These are phyloP conservation scores for Gleditsia sinensis DNA, from an alignment of 306 rosid genomes.

Conservation along the genomic window DNA sequence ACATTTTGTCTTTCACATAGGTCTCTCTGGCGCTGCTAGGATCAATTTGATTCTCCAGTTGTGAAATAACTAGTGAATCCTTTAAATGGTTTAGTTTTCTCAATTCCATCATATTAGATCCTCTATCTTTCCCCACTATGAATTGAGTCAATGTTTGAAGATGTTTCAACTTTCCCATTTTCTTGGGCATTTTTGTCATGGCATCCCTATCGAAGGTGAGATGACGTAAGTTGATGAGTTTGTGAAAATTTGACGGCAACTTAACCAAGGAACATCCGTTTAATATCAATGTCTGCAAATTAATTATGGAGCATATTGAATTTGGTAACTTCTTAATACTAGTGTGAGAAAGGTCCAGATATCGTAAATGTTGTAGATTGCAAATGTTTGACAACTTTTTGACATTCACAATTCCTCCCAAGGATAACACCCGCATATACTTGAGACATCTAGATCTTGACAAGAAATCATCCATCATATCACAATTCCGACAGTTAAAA, in stretches of 20 bases:
- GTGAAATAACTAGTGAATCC: neutral
- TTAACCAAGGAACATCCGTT: neutral
- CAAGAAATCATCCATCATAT: neutral
- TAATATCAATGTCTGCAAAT: slow-evolving; percentile 23
- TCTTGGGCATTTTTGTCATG: neutral
- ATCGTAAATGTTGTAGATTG: slow-evolving; percentile 28
- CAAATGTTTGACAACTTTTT: slow-evolving; percentile 5
- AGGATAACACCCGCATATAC: neutral
- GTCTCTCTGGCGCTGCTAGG: neutral
- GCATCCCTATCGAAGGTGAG: neutral
- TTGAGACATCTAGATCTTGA: neutral
- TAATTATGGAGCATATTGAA: slow-evolving; percentile 25
- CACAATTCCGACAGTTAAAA: neutral
- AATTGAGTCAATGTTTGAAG: neutral
- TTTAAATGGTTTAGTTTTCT: slow-evolving; percentile 2
- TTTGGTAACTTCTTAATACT: slow-evolving; percentile 15
- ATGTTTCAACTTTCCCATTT: neutral
- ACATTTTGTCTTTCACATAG: slow-evolving; percentile 11
- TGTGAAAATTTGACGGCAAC: slow-evolving; percentile 4
- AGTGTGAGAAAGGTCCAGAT: neutral
- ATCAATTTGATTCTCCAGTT: neutral
- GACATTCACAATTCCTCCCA: neutral
- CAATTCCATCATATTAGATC: neutral
- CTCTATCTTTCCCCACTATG: neutral
- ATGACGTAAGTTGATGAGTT: slow-evolving; percentile 12